Conservation (phyloP, 208 protist species). For the Trypanosoma scelopori region DNA sequence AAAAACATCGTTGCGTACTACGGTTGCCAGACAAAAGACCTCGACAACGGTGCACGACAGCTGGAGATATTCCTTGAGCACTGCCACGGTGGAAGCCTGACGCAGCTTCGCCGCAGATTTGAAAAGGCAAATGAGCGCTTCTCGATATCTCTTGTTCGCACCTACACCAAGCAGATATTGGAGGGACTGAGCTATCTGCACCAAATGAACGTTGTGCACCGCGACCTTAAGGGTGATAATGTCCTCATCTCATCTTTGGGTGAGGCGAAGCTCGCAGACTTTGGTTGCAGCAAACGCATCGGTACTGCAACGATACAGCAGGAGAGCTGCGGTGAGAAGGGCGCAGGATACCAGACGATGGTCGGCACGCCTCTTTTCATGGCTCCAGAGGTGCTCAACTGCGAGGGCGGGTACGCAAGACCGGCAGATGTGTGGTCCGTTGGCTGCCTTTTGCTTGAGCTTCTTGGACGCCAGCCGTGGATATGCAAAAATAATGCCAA, state of each 20-base stretch:
- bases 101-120: conserved; percentile 63
- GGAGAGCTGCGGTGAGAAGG: conserved; percentile 14
- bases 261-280: conserved; percentile 94
- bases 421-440: conserved; percentile 89
- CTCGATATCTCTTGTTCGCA: conserved; percentile 66
- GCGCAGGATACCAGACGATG: conserved; percentile 66
- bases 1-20: conserved; percentile 90
- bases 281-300: conserved; percentile 92
- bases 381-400: conserved; percentile 86
- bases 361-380: conserved; percentile 88
- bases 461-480: conserved; percentile 84
- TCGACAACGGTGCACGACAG: conserved; percentile 41
- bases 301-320: conserved; percentile 35
- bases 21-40: conserved; percentile 74
- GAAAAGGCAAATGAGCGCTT: conserved; percentile 70
- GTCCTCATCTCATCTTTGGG: conserved; percentile 86
- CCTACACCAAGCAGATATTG: conserved; percentile 89
- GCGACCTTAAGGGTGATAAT: conserved; percentile 93
- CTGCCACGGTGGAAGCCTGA: conserved; percentile 80
- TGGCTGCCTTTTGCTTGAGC: conserved; percentile 85
- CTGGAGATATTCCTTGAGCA: conserved; percentile 92
- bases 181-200: conserved; percentile 88
- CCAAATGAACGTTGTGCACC: conserved; percentile 69
- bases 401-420: conserved; percentile 58
- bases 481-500: conserved; percentile 42